A percentile compares a stretch with the other conserved stretches of the same genome.
phyloP scores from a whole-genome alignment of 805 yeast species.

The Ogataea thermomethanolica region DNA sequence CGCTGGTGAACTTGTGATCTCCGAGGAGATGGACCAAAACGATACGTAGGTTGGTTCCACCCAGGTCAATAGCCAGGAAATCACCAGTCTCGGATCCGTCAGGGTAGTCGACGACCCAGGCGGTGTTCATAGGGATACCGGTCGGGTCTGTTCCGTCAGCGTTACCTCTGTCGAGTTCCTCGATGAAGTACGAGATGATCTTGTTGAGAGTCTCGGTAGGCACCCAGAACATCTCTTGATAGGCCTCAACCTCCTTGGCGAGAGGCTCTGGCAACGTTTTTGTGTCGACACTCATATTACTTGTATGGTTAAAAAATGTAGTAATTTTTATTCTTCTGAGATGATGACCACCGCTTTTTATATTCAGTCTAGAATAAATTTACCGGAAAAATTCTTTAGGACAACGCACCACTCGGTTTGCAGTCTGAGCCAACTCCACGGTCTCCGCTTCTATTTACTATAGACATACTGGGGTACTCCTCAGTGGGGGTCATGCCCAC shows the following conservation, averaged over 20 bases:
- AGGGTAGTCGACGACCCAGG: slow-evolving; percentile 60
- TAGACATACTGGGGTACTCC: slow-evolving; percentile 4
- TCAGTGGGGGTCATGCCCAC: not conserved
- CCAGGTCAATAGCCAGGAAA: slow-evolving; percentile 57
- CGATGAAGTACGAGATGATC: slow-evolving; percentile 47
- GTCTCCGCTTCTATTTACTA: slow-evolving; percentile 4
- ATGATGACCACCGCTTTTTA: not conserved
- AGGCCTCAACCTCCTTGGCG: slow-evolving; percentile 33
- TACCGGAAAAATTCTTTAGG: slow-evolving; percentile 1
- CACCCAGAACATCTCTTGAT: slow-evolving; percentile 42
- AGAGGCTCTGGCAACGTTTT: slow-evolving; percentile 21
- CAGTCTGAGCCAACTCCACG: slow-evolving; percentile 4
- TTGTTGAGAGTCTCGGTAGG: slow-evolving; percentile 39
- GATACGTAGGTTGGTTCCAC: slow-evolving; percentile 61
- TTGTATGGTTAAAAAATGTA: not conserved
- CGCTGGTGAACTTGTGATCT: slow-evolving; percentile 76
- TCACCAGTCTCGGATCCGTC: slow-evolving; percentile 57
- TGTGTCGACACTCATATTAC: slow-evolving; percentile 7
- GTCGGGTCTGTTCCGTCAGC: slow-evolving; percentile 42
- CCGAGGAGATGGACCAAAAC: slow-evolving; percentile 59
- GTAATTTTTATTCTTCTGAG: not conserved
- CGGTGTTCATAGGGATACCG: slow-evolving; percentile 59
- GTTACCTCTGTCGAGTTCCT: slow-evolving; percentile 52
- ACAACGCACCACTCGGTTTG: slow-evolving; percentile 3
- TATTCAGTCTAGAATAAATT: slow-evolving; percentile 1